Percentiles rank a stretch among this genome's conserved stretches.
Evolutionary conservation across 1,284 basidiomycete species (phyloP).

Genomic region (Inonotus obliquus): DNA sequence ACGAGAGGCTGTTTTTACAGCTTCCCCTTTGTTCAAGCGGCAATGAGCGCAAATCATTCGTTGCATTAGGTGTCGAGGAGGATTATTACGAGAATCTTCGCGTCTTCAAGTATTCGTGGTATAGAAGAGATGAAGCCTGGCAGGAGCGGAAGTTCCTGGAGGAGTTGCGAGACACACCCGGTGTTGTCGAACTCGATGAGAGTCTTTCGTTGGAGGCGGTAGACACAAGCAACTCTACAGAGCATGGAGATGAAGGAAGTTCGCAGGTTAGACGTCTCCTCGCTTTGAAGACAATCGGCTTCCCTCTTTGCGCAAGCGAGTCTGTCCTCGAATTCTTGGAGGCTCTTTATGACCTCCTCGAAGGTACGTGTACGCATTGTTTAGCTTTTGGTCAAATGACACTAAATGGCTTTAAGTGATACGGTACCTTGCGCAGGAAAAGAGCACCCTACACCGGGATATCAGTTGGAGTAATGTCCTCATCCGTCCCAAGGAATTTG

Average conservation of each 20-base stretch:
- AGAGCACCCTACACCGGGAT: neutral
- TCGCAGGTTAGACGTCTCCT: neutral
- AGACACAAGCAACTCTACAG: neutral
- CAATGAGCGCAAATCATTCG: neutral
- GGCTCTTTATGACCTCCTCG: neutral
- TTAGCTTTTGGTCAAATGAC: neutral
- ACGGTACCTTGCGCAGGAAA: neutral
- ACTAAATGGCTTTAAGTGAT: neutral
- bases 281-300: neutral
- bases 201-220: neutral
- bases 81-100: neutral
- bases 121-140: neutral
- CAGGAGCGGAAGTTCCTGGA: neutral
- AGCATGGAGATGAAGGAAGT: neutral
- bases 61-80: neutral
- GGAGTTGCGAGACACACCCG: neutral
- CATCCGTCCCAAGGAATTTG: neutral
- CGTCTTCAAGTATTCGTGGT: neutral
- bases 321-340: neutral
- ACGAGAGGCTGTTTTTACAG: neutral
- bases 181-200: neutral
- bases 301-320: neutral
- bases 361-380: neutral
- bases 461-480: constrained; percentile 2
- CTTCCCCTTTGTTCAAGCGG: neutral